A percentile compares a stretch with the other conserved stretches of the same genome.
Conservation (phyloP, 2,329 filamentous ascomycete genomes). For the Penicillium occitanis region DNA sequence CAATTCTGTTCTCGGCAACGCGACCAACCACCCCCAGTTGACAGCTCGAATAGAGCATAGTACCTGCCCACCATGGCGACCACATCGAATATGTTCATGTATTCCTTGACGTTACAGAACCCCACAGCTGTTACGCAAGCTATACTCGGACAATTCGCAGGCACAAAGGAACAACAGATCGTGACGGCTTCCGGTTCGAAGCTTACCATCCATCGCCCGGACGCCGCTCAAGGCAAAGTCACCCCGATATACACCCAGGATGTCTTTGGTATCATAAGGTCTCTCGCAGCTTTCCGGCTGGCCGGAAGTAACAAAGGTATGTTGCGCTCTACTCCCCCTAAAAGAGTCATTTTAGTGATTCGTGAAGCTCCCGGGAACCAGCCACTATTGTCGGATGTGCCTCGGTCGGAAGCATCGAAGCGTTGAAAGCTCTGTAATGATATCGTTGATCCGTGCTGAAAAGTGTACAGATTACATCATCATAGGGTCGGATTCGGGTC, state of each 20-base stretch:
- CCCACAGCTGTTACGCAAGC: slow-evolving; percentile 87
- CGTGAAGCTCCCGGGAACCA: slow-evolving; percentile 58
- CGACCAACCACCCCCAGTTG: slow-evolving; percentile 11
- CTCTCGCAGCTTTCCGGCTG: slow-evolving; percentile 82
- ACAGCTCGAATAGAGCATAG: slow-evolving; percentile 20
- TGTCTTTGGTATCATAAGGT: slow-evolving; percentile 92
- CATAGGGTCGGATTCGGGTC: slow-evolving; percentile 90
- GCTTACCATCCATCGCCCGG: slow-evolving; percentile 81
- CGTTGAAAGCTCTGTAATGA: slow-evolving; percentile 25
- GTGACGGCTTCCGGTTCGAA: slow-evolving; percentile 89
- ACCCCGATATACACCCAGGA: slow-evolving; percentile 85
- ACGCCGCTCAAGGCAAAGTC: slow-evolving; percentile 81
- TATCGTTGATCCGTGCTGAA: slow-evolving; percentile 44
- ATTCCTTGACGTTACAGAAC: slow-evolving; percentile 92
- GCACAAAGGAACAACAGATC: slow-evolving; percentile 97
- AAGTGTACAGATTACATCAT: slow-evolving; percentile 81
- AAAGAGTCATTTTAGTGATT: slow-evolving; percentile 67
- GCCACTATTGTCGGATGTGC: slow-evolving; percentile 35
- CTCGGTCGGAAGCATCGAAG: slow-evolving; percentile 36
- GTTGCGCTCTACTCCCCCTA: slow-evolving; percentile 37
- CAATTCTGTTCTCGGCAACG: slow-evolving; percentile 26
- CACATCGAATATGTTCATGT: slow-evolving; percentile 98
- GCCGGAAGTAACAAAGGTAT: slow-evolving; percentile 95
- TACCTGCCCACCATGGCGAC: slow-evolving; percentile 73
- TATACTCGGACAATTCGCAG: slow-evolving; percentile 90